Evolutionary conservation across 352 stramenopile genomes (phyloP), one percentile per base, ranked within the genome.

Genomic region (Saprolegnia diclina): DNA sequence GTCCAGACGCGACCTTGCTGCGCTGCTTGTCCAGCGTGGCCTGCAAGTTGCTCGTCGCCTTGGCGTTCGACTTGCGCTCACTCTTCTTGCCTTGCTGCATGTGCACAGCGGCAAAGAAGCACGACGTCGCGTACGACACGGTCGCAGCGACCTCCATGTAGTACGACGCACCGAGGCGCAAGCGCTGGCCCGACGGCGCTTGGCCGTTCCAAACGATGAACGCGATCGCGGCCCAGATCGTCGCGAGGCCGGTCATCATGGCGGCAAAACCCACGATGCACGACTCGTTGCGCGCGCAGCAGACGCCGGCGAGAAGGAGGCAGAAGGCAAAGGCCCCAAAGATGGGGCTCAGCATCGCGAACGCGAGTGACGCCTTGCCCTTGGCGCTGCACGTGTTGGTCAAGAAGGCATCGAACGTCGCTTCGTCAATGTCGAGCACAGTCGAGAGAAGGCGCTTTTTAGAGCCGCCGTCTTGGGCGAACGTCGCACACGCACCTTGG

Each of bases 141-240:
- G 54, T 24, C 10, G 44, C 63, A 5, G 63, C 63, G 13, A 69
- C 50, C n/a, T 61, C 63, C 63, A 69, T 44, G 53, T 69, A 69
- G 22, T 69, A 69, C 37, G 63, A 69, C 13, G 54, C 19, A 29
- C 45, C 63, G 52, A 54, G 52, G 7, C 18, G 46, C 22, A 69
- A 19, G 3, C 19, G n/a, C 19, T 5, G 18, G 44, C 63, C 46
- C 18, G 42, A 29, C 13, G 63, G 63, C n/a, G 26, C 29, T 62
- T 69, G 45, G n/a, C 54, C 29, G 35, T 26, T 62, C 63, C 63
- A 69, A 35, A 69, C 63, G 38, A 69, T 38, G 42, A 52, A 69
- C 21, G 37, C 48, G 38, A 57, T 22, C 11, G 52, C 29, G 6
- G 45, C 6, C 35, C 45, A 69, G 1, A 57, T 52, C 14, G 42